Evolutionary conservation across 2,329 filamentous ascomycete species (phyloP).

Genomic region (Epichloe elymi): DNA sequence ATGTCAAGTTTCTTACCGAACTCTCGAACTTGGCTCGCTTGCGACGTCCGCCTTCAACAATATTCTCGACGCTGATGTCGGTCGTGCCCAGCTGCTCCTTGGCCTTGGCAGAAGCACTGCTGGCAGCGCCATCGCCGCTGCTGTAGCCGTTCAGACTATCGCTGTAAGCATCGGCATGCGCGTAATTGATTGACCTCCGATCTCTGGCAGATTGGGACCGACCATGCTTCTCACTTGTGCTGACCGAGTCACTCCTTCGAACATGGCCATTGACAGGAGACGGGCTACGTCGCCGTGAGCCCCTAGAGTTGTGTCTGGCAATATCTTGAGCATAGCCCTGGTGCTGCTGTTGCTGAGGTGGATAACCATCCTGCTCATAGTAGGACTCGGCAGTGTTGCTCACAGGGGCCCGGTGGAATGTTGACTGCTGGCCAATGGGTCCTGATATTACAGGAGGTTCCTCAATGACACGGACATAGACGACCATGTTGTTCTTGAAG

Average conservation of each 20-base stretch:
- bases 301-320: constrained; percentile 55
- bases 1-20: constrained; percentile 54
- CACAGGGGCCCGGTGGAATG: constrained; percentile 31
- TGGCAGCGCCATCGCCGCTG: constrained; percentile 72
- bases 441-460: constrained; percentile 33
- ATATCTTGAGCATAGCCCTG: constrained; percentile 46
- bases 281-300: constrained; percentile 62
- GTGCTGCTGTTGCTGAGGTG: constrained; percentile 25
- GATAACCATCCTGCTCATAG: constrained; percentile 40
- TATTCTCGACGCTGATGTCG: constrained; percentile 96
- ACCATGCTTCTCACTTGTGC: constrained; percentile 48
- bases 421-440: constrained; percentile 38
- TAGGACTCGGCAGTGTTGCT: constrained; percentile 27
- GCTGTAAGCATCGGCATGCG: constrained; percentile 44
- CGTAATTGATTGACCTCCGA: constrained; percentile 33
- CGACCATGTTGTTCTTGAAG: constrained; percentile 80
- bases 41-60: constrained; percentile 88
- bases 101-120: constrained; percentile 57
- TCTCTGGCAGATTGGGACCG: constrained; percentile 59
- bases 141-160: constrained; percentile 68
- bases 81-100: constrained; percentile 87
- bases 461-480: constrained; percentile 79
- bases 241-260: constrained; percentile 63
- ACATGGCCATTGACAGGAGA: constrained; percentile 59
- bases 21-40: constrained; percentile 94